A percentile compares a stretch with the other conserved stretches of the same genome.
Conservation (phyloP, 768 basidiomycete genomes). For the Rhodotorula babjevae region DNA sequence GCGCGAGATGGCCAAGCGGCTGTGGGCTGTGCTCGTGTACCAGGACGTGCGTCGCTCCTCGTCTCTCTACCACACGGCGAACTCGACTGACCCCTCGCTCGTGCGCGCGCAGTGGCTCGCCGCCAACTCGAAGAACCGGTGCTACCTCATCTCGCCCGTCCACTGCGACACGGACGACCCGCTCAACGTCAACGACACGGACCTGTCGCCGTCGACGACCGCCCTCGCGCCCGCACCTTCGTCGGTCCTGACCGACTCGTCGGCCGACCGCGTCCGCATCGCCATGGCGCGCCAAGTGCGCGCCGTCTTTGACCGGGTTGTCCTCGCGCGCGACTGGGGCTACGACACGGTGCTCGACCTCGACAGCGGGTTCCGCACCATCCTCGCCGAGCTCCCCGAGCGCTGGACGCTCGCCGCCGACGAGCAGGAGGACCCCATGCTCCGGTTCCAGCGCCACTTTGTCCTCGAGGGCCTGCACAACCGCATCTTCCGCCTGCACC, state of each 20-base stretch:
- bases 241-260: constrained; percentile 37
- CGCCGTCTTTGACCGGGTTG: constrained; percentile 32
- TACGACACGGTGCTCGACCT: constrained; percentile 29
- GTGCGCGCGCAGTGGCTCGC: constrained; percentile 26
- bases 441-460: constrained; percentile 37
- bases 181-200: constrained; percentile 36
- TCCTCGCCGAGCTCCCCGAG: constrained; percentile 36
- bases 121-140: constrained; percentile 22
- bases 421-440: constrained; percentile 35
- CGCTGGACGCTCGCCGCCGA: constrained; percentile 29
- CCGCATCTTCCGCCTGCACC: constrained; percentile 37
- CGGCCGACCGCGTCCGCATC: constrained; percentile 34
- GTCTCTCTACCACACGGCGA: neutral
- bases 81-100: neutral
- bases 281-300: constrained; percentile 38
- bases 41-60: constrained; percentile 23
- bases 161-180: constrained; percentile 41
- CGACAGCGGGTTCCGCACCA: constrained; percentile 33
- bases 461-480: constrained; percentile 38
- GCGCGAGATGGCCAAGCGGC: constrained; percentile 35
- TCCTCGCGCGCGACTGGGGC: constrained; percentile 23
- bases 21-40: constrained; percentile 36
- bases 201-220: constrained; percentile 27
- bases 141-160: constrained; percentile 28
- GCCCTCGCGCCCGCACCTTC: constrained; percentile 17